These are phyloP conservation scores for Gardenia jasminoides DNA, from an alignment of 257 asterid genomes.

Conservation along the genomic window DNA sequence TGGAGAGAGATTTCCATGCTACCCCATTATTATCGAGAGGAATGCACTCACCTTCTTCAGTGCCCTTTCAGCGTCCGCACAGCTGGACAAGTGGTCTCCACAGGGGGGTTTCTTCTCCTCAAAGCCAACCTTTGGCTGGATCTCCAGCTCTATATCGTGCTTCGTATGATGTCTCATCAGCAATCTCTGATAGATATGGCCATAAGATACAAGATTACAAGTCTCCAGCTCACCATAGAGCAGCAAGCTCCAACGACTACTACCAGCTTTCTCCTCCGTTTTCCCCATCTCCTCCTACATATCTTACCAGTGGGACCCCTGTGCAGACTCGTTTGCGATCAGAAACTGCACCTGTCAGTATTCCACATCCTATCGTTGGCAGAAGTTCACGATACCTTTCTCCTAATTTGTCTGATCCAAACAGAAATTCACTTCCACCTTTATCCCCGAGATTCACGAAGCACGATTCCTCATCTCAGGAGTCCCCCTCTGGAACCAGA, in stretches of 20 bases:
- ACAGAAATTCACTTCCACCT: conserved; percentile 83
- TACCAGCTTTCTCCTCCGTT: conserved; percentile 88
- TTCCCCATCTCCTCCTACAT: conserved; percentile 82
- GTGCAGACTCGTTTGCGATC: conserved; percentile 48
- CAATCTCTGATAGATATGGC: conserved; percentile 50
- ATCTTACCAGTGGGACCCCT: conserved; percentile 37
- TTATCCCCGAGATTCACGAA: conserved; percentile 67
- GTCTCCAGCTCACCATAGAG: conserved; percentile 42
- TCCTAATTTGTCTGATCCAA: conserved; percentile 89
- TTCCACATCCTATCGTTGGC: conserved; percentile 76
- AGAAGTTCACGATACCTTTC: conserved; percentile 76
- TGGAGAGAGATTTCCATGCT: conserved; percentile 42
- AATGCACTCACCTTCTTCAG: conserved; percentile 43
- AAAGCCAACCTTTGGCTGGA: conserved; percentile 51
- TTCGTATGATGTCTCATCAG: conserved; percentile 57
- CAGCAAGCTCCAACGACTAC: conserved; percentile 48
- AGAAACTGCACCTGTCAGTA: conserved; percentile 89
- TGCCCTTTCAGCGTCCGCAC: conserved; percentile 76
- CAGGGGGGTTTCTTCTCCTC: conserved; percentile 48
- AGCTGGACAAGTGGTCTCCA: conserved; percentile 96
- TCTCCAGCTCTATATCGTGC: conserved; percentile 70
- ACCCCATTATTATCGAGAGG: conserved; percentile 54
- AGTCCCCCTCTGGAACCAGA: conserved; percentile 72
- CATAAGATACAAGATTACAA: conserved; percentile 52
- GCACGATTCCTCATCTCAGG: conserved; percentile 79